Evolutionary conservation across 257 asterid species (phyloP).

Genomic region (Hygrophila difformis): DNA sequence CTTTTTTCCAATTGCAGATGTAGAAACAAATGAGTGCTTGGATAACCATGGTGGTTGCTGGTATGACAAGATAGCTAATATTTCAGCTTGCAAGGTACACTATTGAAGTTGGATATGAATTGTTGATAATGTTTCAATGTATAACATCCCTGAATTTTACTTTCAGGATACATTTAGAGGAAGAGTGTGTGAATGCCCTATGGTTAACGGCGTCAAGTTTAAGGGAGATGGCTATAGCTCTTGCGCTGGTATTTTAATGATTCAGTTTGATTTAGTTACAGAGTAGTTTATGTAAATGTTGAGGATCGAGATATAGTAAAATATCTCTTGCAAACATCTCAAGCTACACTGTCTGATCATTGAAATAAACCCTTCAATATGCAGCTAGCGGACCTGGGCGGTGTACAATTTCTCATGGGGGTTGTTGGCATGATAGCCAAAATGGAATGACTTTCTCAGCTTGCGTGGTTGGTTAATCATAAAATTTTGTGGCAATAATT

Average conservation of each 20-base stretch:
- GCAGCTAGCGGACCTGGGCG: slow-evolving; percentile 43
- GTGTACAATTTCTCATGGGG: slow-evolving; percentile 63
- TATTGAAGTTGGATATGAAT: not conserved
- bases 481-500: slow-evolving; percentile 1
- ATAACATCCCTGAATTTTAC: slow-evolving; percentile 8
- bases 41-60: slow-evolving; percentile 83
- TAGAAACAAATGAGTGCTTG: slow-evolving; percentile 75
- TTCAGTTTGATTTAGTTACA: not conserved
- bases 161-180: slow-evolving; percentile 78
- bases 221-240: slow-evolving; percentile 79
- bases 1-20: slow-evolving; percentile 30
- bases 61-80: slow-evolving; percentile 52
- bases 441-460: slow-evolving; percentile 57
- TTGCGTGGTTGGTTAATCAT: slow-evolving; percentile 45
- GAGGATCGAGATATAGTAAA: no score
- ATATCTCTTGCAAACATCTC: not conserved
- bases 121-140: not conserved
- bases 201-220: slow-evolving; percentile 63
- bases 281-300: not conserved
- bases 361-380: not conserved
- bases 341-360: not conserved
- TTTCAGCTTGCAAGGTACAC: slow-evolving; percentile 72
- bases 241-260: slow-evolving; percentile 37
- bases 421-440: slow-evolving; percentile 62
- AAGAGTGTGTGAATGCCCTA: slow-evolving; percentile 80